phyloP scores from a whole-genome alignment of 2,329 filamentous ascomycete species.

The Penicillium nordicum region DNA sequence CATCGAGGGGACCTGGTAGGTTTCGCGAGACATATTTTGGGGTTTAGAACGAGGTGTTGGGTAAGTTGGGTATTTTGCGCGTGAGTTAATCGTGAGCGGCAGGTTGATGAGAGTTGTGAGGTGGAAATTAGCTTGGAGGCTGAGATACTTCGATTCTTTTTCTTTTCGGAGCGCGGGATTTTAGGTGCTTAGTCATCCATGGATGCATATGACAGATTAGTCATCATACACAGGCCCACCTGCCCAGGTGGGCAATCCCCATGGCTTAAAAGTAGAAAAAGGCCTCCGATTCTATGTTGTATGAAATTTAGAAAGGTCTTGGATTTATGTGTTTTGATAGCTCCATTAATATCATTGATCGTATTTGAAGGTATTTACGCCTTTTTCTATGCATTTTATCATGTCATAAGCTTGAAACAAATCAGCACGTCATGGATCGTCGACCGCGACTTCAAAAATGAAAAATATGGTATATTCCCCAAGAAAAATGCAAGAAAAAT shows the following conservation, averaged over 20 bases:
- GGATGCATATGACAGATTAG: neutral
- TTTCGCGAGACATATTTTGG: slow-evolving; percentile 64
- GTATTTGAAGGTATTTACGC: neutral
- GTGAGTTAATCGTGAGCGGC: neutral
- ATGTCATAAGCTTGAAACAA: neutral
- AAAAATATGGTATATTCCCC: slow-evolving; percentile 18
- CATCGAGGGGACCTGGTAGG: slow-evolving; percentile 68
- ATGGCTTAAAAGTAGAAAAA: neutral
- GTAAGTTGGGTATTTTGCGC: neutral
- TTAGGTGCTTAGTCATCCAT: slow-evolving; percentile 8
- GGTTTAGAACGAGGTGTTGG: neutral
- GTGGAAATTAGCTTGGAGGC: neutral
- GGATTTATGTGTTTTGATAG: neutral
- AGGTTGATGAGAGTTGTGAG: neutral
- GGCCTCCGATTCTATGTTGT: too few relatives aligned
- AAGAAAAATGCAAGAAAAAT: slow-evolving; percentile 15
- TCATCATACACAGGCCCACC: neutral
- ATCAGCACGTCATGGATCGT: neutral
- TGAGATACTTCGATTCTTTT: slow-evolving; percentile 4
- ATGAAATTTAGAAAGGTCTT: neutral
- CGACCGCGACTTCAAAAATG: neutral
- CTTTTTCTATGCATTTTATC: neutral
- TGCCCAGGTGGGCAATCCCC: neutral
- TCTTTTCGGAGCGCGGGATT: slow-evolving; percentile 10
- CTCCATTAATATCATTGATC: neutral